Evolutionary conservation across 140 eudicot species (phyloP).

Genomic region (Senecio squalidus): DNA sequence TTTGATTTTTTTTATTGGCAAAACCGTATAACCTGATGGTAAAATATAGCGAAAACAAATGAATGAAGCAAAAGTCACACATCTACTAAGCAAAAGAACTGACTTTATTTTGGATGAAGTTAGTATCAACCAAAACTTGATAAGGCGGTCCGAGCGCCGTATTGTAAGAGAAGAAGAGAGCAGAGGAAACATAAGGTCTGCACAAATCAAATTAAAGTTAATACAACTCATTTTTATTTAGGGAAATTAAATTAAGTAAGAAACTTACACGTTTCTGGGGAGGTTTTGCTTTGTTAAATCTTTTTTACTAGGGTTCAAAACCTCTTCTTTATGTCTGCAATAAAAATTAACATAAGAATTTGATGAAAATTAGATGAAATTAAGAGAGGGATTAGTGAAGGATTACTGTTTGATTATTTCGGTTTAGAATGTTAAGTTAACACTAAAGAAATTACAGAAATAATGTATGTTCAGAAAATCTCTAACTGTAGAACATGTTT

Average conservation of each 20-base stretch:
- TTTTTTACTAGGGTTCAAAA: conserved; percentile 77
- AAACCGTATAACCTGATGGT: too few species aligned
- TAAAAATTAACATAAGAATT: background rate
- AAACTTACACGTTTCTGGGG: conserved; percentile 84
- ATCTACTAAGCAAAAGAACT: too few species aligned
- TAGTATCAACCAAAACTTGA: conserved; percentile 91
- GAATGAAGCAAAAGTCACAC: too few species aligned
- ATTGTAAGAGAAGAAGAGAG: conserved; percentile 78
- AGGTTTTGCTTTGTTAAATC: conserved; percentile 67
- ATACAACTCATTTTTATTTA: too few species aligned
- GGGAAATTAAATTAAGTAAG: background rate
- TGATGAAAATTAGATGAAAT: too few species aligned
- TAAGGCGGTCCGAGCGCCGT: conserved; percentile 95
- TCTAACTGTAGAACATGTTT: too few species aligned
- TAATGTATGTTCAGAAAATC: too few species aligned
- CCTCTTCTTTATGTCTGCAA: conserved; percentile 71
- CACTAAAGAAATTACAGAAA: too few species aligned
- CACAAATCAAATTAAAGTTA: conserved; percentile 1
- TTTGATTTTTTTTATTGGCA: too few species aligned
- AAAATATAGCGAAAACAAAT: too few species aligned
- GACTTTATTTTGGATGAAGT: conserved; percentile 92
- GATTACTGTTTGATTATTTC: conserved; percentile 74
- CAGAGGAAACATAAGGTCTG: conserved; percentile 93
- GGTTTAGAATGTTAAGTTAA: too few species aligned
- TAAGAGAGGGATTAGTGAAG: background rate